phyloP scores from a whole-genome alignment of 768 basidiomycete species.

The Podaxis carcinomalis region DNA sequence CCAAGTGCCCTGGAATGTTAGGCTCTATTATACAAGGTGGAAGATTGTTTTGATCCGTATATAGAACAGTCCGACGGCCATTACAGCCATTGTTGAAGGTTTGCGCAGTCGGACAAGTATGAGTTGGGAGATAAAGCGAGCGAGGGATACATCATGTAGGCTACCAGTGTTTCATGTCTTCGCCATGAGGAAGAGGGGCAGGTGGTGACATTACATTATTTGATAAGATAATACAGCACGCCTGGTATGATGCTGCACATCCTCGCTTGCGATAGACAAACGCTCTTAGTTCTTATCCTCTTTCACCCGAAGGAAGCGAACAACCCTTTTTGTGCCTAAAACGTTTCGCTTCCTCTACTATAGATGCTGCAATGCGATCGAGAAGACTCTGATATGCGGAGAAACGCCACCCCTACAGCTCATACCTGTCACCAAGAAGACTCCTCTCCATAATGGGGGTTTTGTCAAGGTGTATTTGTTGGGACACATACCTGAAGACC shows the following conservation, averaged over 20 bases:
- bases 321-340: slow-evolving; percentile 15
- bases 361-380: slow-evolving; percentile 27
- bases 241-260: neutral
- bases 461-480: slow-evolving; percentile 14
- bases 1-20: no score
- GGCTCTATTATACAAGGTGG: no score
- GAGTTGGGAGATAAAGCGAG: no score
- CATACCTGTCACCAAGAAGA: slow-evolving; percentile 33
- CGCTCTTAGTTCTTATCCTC: neutral
- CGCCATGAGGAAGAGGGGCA: no score
- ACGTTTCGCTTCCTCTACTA: slow-evolving; percentile 23
- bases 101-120: no score
- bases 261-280: neutral
- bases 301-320: neutral
- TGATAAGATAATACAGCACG: neutral
- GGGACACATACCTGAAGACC: slow-evolving; percentile 31
- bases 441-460: slow-evolving; percentile 27
- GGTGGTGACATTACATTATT: no score
- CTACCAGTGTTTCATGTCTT: no score
- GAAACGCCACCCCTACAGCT: slow-evolving; percentile 34
- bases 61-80: no score
- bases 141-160: no score
- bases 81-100: no score
- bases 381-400: slow-evolving; percentile 36
- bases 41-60: no score